A percentile compares a stretch with the other conserved stretches of the same genome.
phyloP scores from a whole-genome alignment of 192 early-diverging fungal genomes.

The Backusella tarrabulga region DNA sequence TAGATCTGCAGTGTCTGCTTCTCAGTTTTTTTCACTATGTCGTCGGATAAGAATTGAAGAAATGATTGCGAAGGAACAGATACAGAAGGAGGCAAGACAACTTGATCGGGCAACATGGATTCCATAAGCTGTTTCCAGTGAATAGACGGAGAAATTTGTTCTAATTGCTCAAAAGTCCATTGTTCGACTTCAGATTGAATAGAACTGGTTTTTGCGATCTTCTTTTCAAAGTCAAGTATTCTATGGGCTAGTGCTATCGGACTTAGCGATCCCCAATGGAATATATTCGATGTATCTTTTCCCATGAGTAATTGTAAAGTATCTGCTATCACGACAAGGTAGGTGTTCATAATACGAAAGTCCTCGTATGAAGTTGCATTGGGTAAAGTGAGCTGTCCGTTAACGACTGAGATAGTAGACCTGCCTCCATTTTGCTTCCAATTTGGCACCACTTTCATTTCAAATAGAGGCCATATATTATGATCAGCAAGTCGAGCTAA shows the following conservation, averaged over 20 bases:
- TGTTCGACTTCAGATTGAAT: neutral
- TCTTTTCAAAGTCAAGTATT: slow-evolving; percentile 60
- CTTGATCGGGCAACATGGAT: neutral
- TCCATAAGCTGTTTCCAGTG: slow-evolving; percentile 10
- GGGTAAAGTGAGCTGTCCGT: slow-evolving; percentile 58
- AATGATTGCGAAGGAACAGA: neutral
- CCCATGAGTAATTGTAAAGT: slow-evolving; percentile 40
- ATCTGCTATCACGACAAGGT: slow-evolving; percentile 43
- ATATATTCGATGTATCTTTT: slow-evolving; percentile 16
- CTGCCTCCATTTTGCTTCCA: slow-evolving; percentile 49
- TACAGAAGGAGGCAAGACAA: slow-evolving; percentile 5
- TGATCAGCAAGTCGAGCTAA: neutral
- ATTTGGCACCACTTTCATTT: slow-evolving; percentile 48
- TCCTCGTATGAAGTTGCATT: slow-evolving; percentile 62
- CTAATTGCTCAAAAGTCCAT: slow-evolving; percentile 9
- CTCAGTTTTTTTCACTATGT: slow-evolving; percentile 38
- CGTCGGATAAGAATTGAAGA: slow-evolving; percentile 1
- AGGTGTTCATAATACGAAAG: slow-evolving; percentile 40
- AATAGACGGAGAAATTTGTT: neutral
- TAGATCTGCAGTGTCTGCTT: slow-evolving; percentile 44
- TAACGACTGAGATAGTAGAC: slow-evolving; percentile 42
- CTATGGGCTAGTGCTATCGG: slow-evolving; percentile 39
- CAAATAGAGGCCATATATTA: slow-evolving; percentile 42
- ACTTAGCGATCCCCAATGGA: slow-evolving; percentile 20
- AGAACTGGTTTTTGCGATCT: slow-evolving; percentile 38